phyloP scores from a whole-genome alignment of 495 filamentous ascomycete genomes.

The Podospora appendiculata region DNA sequence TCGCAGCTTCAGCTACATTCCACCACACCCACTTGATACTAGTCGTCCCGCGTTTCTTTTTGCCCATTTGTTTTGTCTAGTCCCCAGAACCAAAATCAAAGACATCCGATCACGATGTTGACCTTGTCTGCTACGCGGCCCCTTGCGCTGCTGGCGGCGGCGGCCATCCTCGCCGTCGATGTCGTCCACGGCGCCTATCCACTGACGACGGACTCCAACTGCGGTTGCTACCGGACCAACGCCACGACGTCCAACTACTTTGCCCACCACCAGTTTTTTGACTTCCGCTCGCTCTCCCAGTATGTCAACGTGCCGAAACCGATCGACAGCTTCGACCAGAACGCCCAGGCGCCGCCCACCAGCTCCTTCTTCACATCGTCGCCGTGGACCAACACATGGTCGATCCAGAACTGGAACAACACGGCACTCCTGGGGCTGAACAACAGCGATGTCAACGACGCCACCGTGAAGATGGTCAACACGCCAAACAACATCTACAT shows the following conservation, averaged over 20 bases:
- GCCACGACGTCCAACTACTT: constrained; percentile 46
- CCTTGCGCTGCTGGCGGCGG: constrained; percentile 9
- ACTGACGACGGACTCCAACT: constrained; percentile 35
- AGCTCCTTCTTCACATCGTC: constrained; percentile 30
- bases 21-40: too few relatives aligned
- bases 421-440: constrained; percentile 14
- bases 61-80: neutral
- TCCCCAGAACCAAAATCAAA: neutral
- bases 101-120: neutral
- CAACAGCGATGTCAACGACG: constrained; percentile 26
- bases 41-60: too few relatives aligned
- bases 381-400: constrained; percentile 45
- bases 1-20: neutral
- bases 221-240: constrained; percentile 42
- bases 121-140: neutral
- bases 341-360: constrained; percentile 22
- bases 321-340: constrained; percentile 14
- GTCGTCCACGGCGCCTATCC: constrained; percentile 20
- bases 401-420: constrained; percentile 52
- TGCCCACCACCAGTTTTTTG: constrained; percentile 57
- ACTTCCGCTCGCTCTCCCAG: constrained; percentile 49
- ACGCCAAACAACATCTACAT: constrained; percentile 60
- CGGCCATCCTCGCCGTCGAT: constrained; percentile 2
- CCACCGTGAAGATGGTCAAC: constrained; percentile 49
- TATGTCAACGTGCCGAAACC: constrained; percentile 18